Conservation (phyloP, 305 asterid species). For the Nicotiana rustica region DNA sequence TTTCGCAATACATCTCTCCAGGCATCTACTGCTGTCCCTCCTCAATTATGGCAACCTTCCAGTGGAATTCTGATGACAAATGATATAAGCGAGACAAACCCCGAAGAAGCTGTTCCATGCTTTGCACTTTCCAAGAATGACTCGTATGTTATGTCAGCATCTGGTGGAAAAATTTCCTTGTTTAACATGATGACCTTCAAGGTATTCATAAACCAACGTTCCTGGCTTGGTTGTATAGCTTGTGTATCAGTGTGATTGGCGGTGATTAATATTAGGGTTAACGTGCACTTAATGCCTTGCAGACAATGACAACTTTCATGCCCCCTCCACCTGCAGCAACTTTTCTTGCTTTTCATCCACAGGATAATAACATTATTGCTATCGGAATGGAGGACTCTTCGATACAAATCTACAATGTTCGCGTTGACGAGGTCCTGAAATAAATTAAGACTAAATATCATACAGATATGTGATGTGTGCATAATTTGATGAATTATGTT, state of each 20-base stretch:
- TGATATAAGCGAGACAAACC: slow-evolving; percentile 64
- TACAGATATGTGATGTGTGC: slow-evolving; percentile 17
- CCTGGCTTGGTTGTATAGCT: slow-evolving; percentile 18
- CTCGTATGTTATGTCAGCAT: slow-evolving; percentile 82
- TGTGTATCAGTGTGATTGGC: slow-evolving; percentile 28
- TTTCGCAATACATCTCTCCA: slow-evolving; percentile 40
- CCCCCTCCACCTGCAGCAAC: slow-evolving; percentile 90
- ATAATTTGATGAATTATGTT: slow-evolving; percentile 10
- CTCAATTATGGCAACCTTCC: slow-evolving; percentile 84
- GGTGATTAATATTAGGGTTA: slow-evolving; percentile 33
- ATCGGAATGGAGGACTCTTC: slow-evolving; percentile 88
- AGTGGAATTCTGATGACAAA: slow-evolving; percentile 82
- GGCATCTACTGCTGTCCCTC: slow-evolving; percentile 72
- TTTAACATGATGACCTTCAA: slow-evolving; percentile 87
- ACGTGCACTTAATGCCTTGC: slow-evolving; percentile 42
- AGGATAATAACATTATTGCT: slow-evolving; percentile 78
- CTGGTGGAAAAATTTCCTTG: slow-evolving; percentile 79
- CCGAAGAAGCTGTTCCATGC: slow-evolving; percentile 74
- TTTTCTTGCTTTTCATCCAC: slow-evolving; percentile 81
- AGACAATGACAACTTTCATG: slow-evolving; percentile 85
- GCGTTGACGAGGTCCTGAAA: slow-evolving; percentile 67
- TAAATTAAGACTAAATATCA: slow-evolving; percentile 5
- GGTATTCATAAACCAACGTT: slow-evolving; percentile 49
- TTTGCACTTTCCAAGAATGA: slow-evolving; percentile 81
- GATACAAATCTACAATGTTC: slow-evolving; percentile 77